These are phyloP conservation scores for Chrysopogon serrulatus DNA, from an alignment of 176 grass and related monocot genomes.

Conservation along the genomic window DNA sequence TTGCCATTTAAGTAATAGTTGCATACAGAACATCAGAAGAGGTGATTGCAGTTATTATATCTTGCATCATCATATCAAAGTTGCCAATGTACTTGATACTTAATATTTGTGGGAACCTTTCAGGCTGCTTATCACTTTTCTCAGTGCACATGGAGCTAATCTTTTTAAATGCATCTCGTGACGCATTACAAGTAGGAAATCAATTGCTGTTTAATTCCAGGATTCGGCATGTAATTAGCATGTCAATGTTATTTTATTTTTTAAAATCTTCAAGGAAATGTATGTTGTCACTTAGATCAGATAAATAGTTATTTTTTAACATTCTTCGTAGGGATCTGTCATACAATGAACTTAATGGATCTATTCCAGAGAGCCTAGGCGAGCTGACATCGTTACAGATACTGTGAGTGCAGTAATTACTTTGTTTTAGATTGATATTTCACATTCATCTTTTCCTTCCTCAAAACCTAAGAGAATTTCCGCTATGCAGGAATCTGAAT, in stretches of 20 bases:
- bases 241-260: neutral
- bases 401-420: conserved; percentile 54
- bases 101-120: conserved; percentile 8
- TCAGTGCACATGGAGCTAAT: neutral
- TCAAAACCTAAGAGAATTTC: conserved; percentile 4
- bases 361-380: conserved; percentile 89
- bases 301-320: neutral
- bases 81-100: neutral
- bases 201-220: neutral
- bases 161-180: neutral
- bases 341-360: conserved; percentile 89
- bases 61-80: conserved; percentile 4
- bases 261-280: neutral
- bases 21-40: neutral
- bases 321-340: conserved; percentile 75
- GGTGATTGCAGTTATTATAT: neutral
- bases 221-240: neutral
- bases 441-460: neutral
- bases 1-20: neutral
- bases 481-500: conserved; percentile 81
- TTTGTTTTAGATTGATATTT: conserved; percentile 7
- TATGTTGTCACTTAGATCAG: neutral
- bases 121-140: neutral
- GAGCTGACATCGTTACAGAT: conserved; percentile 55
- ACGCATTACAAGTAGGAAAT: neutral